Evolutionary conservation across 139 green algal genomes (phyloP).

Genomic region (Closterium sp.): DNA sequence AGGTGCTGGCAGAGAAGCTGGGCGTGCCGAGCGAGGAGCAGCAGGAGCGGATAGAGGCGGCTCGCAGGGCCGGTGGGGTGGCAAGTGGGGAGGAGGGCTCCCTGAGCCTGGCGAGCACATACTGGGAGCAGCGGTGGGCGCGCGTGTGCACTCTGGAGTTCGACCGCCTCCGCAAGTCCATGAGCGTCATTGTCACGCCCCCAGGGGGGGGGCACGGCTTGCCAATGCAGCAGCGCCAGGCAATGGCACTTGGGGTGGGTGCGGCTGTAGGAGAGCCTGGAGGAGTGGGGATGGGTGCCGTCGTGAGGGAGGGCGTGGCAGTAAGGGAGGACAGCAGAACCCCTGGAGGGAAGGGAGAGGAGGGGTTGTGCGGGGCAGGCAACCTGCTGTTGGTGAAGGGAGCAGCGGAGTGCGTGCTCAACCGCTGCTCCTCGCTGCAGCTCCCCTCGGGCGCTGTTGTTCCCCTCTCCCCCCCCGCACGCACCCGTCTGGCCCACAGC

Average conservation of each 20-base stretch:
- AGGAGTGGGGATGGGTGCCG: no score
- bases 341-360: no score
- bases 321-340: no score
- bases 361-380: neutral
- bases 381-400: slow-evolving; percentile 60
- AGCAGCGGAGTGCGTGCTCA: slow-evolving; percentile 88
- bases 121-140: neutral
- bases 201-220: neutral
- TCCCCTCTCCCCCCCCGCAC: slow-evolving; percentile 48
- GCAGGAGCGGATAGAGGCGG: neutral
- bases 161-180: slow-evolving; percentile 94
- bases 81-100: no score
- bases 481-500: slow-evolving; percentile 4
- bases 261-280: no score
- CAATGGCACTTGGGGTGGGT: no score
- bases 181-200: slow-evolving; percentile 72
- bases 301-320: no score
- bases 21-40: slow-evolving; percentile 59
- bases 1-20: slow-evolving; percentile 94
- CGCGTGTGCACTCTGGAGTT: slow-evolving; percentile 90
- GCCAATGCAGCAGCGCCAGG: no score
- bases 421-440: slow-evolving; percentile 66
- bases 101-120: no score
- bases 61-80: neutral
- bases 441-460: slow-evolving; percentile 51